Conservation (phyloP, 2,329 filamentous ascomycete genomes). For the Penicillium sp. region DNA sequence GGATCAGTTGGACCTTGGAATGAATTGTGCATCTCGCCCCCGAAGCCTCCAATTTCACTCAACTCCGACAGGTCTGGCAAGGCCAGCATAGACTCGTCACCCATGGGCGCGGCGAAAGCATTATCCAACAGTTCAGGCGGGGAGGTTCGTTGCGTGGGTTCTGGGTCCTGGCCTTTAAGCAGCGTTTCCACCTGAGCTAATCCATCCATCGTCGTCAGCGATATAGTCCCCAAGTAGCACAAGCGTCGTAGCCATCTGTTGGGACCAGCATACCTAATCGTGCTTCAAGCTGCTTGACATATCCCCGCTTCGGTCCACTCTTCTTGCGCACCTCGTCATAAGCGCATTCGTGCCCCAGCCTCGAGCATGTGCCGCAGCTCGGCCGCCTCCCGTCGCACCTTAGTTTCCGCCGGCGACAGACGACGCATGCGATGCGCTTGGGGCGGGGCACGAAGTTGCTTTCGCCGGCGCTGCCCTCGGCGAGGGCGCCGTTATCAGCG, state of each 20-base stretch:
- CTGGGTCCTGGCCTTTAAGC: conserved; percentile 74
- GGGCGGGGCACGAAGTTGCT: conserved; percentile 69
- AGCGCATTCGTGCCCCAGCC: conserved; percentile 82
- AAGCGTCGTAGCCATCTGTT: conserved; percentile 1
- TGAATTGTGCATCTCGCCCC: conserved; percentile 19
- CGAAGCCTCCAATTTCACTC: conserved; percentile 5
- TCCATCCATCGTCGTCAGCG: conserved; percentile 13
- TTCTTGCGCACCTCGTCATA: conserved; percentile 93
- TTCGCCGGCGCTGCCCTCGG: conserved; percentile 45
- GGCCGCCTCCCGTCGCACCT: conserved; percentile 84
- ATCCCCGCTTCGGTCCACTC: conserved; percentile 91
- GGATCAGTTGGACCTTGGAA: conserved; percentile 29
- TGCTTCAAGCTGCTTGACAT: conserved; percentile 92
- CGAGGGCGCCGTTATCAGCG: conserved; percentile 24
- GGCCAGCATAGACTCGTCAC: conserved; percentile 26
- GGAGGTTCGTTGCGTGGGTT: conserved; percentile 31
- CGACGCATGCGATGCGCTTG: conserved; percentile 93
- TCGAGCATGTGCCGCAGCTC: conserved; percentile 83
- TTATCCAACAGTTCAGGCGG: conserved; percentile 27
- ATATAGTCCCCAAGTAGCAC: conserved; percentile 1
- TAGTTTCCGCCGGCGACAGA: conserved; percentile 89
- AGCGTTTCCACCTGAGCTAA: conserved; percentile 91
- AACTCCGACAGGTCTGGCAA: conserved; percentile 29
- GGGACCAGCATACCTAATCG: conserved; percentile 68
- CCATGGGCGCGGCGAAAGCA: conserved; percentile 34